Conservation (phyloP, 164 flowering plant genomes). For the Tetrastigma voinierianum region DNA sequence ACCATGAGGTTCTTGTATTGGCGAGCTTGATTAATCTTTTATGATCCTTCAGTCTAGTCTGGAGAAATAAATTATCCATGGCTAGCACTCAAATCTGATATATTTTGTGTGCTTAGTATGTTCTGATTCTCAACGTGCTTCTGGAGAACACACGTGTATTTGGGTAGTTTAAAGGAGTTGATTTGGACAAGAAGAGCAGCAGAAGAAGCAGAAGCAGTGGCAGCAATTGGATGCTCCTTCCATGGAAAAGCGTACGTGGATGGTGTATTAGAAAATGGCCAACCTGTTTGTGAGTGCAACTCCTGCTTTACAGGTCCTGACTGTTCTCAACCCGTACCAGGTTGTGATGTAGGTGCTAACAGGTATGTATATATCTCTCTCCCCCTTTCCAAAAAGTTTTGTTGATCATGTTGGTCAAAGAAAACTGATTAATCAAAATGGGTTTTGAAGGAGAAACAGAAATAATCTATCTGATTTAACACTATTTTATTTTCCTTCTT, state of each 20-base stretch:
- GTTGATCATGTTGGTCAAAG: too few relatives aligned
- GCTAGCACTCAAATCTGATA: not conserved
- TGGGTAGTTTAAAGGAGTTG: not conserved
- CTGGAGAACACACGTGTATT: not conserved
- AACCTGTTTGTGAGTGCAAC: constrained; percentile 30
- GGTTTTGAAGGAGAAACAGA: too few relatives aligned
- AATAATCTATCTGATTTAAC: too few relatives aligned
- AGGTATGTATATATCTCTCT: constrained; percentile 18
- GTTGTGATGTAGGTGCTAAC: constrained; percentile 34
- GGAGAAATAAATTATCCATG: not conserved
- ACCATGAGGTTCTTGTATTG: too few relatives aligned
- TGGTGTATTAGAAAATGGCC: constrained; percentile 14
- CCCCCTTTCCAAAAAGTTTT: too few relatives aligned
- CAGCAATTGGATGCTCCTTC: constrained; percentile 29
- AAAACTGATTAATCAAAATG: too few relatives aligned
- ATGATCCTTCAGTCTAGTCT: too few relatives aligned
- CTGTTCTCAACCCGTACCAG: constrained; percentile 24
- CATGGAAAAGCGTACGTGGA: constrained; percentile 40
- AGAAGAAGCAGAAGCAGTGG: constrained; percentile 33
- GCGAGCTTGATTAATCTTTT: too few relatives aligned
- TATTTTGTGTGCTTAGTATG: not conserved
- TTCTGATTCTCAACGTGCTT: not conserved
- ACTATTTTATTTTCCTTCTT: too few relatives aligned
- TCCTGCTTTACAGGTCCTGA: constrained; percentile 33
- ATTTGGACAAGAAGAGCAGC: constrained; percentile 20